phyloP scores from a whole-genome alignment of 2,329 filamentous ascomycete species.

The Calonectria fujianensis region DNA sequence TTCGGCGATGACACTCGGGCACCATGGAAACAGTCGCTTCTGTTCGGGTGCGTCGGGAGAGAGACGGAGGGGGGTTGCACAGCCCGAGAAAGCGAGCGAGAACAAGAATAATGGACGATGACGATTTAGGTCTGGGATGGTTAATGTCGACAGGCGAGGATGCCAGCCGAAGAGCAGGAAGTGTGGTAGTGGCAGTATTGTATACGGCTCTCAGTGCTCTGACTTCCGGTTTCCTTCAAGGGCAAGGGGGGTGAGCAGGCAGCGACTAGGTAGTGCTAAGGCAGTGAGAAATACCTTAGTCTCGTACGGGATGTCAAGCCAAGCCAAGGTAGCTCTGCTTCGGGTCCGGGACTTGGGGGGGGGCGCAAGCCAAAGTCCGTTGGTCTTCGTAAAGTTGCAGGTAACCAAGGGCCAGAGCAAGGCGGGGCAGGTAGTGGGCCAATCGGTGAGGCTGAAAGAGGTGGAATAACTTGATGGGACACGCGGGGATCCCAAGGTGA shows the following conservation, averaged over 20 bases:
- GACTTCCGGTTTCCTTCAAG: conserved; percentile 7
- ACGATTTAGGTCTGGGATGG: conserved; percentile 33
- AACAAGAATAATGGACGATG: conserved; percentile 36
- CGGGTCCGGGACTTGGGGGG: conserved; percentile 20
- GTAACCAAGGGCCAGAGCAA: conserved; percentile 28
- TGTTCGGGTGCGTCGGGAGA: conserved; percentile 43
- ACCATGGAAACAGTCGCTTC: conserved; percentile 54
- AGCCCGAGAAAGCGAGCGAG: conserved; percentile 31
- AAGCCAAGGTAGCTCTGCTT: conserved; percentile 26
- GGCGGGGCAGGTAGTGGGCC: conserved; percentile 25
- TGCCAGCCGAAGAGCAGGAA: background rate
- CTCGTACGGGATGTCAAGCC: background rate
- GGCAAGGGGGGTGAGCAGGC: conserved; percentile 7
- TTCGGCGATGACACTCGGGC: conserved; percentile 47
- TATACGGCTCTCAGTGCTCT: conserved; percentile 23
- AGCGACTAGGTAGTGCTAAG: background rate
- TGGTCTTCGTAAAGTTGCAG: conserved; percentile 23
- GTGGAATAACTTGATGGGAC: conserved; percentile 14
- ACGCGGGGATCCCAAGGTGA: conserved; percentile 15
- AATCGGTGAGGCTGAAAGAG: conserved; percentile 37
- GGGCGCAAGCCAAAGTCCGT: conserved; percentile 32
- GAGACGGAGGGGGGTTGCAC: conserved; percentile 45
- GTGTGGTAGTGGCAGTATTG: conserved; percentile 12
- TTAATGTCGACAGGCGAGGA: conserved; percentile 22
- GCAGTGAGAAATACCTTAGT: conserved; percentile 24